Evolutionary conservation across 108 stramenopile species (phyloP), one percentile per base, ranked within the genome.

Genomic region (Chaetoceros tenuissimus): DNA sequence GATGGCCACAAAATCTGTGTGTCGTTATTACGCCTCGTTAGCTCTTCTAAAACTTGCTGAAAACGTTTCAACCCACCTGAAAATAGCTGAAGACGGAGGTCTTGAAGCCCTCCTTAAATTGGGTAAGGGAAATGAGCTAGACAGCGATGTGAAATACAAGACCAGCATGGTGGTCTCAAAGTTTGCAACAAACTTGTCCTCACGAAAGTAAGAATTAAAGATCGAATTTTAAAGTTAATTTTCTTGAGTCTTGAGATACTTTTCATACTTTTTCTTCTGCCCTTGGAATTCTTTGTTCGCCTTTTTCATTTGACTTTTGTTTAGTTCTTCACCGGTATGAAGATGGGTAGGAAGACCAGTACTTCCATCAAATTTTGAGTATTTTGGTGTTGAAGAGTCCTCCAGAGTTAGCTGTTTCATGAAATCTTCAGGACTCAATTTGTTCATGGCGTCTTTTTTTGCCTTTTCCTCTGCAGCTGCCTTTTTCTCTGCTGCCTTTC

Each of bases 1-100:
- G 79, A 82, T 92, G 74, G 71, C 81, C 21, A 63, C 54, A 26
- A 71, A 83, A 49, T 78, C 84, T 2, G 84, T 84, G 60, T 79
- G 86, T 22, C 66, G 77, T 49, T 81, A 89, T 61, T 92, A 87
- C 60, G 91, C 91, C 16, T 83, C 84, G n/a, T 77, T 87, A 23
- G 91, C 91, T 46, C 75, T 92, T 19, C 71, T 92, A 51, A 89
- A 92, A 57, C 73, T 92, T 24, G 84, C 87, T 21, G 88, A 92
- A 72, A 92, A 92, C 63, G 85, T 87, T 54, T 79, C 87, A 62
- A 89, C 85, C 59, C 91, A 92, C 67, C 48, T 89, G 19, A 67
- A 73, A 24, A 84, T 92, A 56, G 87, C 91, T 20, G 75, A 81
- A 45, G 87, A 82, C 53, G 91, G 91, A 24, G 91, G 87, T 17